Base-by-base conservation (phyloP, 1,284 basidiomycete genomes). In the Heterobasidion annosum region DNA sequence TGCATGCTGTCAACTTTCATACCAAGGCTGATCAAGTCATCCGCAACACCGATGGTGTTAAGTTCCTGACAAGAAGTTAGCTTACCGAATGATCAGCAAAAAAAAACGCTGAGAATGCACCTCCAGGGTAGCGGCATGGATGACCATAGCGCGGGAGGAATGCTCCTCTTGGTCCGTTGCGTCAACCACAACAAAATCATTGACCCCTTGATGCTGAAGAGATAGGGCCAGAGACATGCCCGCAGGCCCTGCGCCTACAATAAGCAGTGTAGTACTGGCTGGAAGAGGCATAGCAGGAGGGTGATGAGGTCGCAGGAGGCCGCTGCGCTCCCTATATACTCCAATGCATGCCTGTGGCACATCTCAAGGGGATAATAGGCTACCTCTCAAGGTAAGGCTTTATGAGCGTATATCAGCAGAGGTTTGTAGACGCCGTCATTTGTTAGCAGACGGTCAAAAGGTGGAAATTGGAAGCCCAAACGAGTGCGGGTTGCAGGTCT, bases 151-250 rank as follows among this genome's bases (percentile, higher is more conserved):
- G 18, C 67, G 64, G n/a, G 67, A 68, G 12, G 58, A 55, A 46
- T 64, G 60, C 25, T 64, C 57, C 5, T 60, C 65, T 16, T 64
- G 49, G 1, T 58, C 48, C 2, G 64, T 61, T 19, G 70, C 68
- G 50, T 83, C 79, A 2, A 82, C 77, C 15, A 82, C 64, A 19
- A 71, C 58, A 34, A 82, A 64, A 53, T 81, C 73, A 18, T 60
- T 61, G 49, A 71, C 67, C 3, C 74, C 75, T 34, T 74, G 64
- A n/a, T 73, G 67, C 19, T 70, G 59, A 1, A 79, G 71, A 18
- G 77, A 70, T 12, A 78, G 63, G 33, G 75, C 75, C 54, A 68
- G 64, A 18, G 71, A 64, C 42, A 78, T 66, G 9, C 76, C 76
- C 2, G 69, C 65, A 13, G 77, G 77, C 12, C 77, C 76, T 25